phyloP scores from a whole-genome alignment of 2,329 filamentous ascomycete species.

The Fusarium piperis region DNA sequence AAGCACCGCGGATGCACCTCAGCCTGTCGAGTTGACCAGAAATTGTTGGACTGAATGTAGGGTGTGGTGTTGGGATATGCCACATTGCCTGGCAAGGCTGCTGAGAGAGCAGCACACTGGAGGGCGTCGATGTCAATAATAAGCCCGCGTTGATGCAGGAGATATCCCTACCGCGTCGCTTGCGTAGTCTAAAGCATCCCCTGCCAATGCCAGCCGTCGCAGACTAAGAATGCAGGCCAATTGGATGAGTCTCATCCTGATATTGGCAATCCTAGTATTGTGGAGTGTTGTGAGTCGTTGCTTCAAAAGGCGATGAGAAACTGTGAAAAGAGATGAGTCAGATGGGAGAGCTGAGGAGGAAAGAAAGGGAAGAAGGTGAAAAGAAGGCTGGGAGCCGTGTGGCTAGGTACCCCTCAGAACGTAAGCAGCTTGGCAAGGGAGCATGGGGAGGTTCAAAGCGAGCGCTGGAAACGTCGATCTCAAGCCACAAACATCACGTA shows the following conservation, averaged over 20 bases:
- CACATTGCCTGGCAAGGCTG: neutral
- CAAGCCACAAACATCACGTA: neutral
- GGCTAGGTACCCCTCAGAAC: neutral
- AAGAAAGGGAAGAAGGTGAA: neutral
- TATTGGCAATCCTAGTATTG: neutral
- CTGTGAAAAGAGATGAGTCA: neutral
- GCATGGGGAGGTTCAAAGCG: neutral
- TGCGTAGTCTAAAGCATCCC: neutral
- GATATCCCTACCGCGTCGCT: neutral
- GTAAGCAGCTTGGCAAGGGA: neutral
- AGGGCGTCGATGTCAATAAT: neutral
- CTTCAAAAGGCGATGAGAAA: neutral
- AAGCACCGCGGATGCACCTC: constrained; percentile 10
- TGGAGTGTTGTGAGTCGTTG: neutral
- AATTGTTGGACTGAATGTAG: constrained; percentile 2
- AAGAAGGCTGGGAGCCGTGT: neutral
- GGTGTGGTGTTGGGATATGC: neutral
- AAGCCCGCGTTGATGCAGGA: neutral
- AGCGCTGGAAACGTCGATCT: neutral
- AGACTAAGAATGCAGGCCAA: neutral
- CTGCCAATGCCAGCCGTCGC: neutral
- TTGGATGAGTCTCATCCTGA: neutral
- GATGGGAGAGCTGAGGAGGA: neutral
- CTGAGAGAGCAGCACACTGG: neutral
- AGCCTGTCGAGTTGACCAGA: constrained; percentile 19